These are phyloP conservation scores for Lactifluus hygrophoroides DNA, from an alignment of 768 basidiomycete genomes.

Conservation along the genomic window DNA sequence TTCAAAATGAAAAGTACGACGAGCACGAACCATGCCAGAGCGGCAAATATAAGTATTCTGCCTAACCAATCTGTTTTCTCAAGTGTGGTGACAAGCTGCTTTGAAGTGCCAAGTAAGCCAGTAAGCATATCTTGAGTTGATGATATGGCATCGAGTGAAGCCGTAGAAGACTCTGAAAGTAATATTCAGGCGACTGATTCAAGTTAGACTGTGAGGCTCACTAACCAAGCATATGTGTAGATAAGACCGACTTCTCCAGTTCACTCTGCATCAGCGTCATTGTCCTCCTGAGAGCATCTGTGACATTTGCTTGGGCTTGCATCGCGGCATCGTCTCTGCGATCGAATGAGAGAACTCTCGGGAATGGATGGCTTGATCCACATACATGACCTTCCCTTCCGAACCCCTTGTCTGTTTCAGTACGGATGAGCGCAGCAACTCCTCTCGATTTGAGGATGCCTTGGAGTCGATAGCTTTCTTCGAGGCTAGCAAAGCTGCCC, in stretches of 20 bases:
- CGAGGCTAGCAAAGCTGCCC: conserved; percentile 62
- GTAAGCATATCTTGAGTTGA: conserved; percentile 68
- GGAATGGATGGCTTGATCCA: conserved; percentile 17
- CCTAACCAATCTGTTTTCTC: conserved; percentile 91
- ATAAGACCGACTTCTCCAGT: conserved; percentile 80
- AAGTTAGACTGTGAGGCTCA: not conserved
- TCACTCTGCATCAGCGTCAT: conserved; percentile 84
- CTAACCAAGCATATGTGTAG: conserved; percentile 77
- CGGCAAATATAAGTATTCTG: conserved; percentile 73
- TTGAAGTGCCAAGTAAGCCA: conserved; percentile 66
- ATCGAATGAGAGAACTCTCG: conserved; percentile 4
- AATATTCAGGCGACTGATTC: not conserved
- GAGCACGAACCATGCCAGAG: conserved; percentile 74
- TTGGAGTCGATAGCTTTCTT: conserved; percentile 65
- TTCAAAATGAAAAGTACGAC: conserved; percentile 84
- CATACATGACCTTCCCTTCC: conserved; percentile 57
- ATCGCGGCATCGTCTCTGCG: conserved; percentile 75
- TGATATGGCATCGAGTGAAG: conserved; percentile 65
- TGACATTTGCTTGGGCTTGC: conserved; percentile 84
- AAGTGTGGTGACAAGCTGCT: conserved; percentile 76
- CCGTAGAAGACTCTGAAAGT: conserved; percentile 67
- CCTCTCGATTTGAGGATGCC: conserved; percentile 52
- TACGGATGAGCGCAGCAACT: conserved; percentile 50
- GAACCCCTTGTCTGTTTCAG: conserved; percentile 39
- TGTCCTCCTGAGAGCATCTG: conserved; percentile 79